Percentiles rank a stretch among this genome's conserved stretches.
Conservation (phyloP, 208 protist species). For the Ichthyophonus hoferi region DNA sequence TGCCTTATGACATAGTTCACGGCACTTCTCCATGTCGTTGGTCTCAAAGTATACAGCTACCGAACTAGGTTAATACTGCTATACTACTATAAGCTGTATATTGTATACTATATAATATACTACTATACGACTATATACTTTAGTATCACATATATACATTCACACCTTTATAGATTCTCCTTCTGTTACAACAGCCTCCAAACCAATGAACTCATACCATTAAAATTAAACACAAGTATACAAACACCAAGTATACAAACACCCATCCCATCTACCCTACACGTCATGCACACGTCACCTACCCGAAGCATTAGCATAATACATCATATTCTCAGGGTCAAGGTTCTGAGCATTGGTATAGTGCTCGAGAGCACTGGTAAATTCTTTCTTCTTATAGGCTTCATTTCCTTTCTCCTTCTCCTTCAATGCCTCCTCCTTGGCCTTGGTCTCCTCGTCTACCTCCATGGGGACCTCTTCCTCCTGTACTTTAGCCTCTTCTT, state of each 20-base stretch:
- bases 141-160: too few relatives aligned
- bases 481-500: not conserved
- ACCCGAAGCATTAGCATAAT: constrained; percentile 53
- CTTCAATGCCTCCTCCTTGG: constrained; percentile 1
- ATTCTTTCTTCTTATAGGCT: constrained; percentile 84
- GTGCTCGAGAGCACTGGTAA: constrained; percentile 70
- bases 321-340: constrained; percentile 51
- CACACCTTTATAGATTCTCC: too few relatives aligned
- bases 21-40: constrained; percentile 80
- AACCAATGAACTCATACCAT: not conserved
- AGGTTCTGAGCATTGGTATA: constrained; percentile 57
- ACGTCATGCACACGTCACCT: too few relatives aligned
- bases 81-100: too few relatives aligned
- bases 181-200: too few relatives aligned
- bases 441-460: not conserved
- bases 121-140: not conserved
- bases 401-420: constrained; percentile 72
- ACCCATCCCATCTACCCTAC: not conserved
- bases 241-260: constrained; percentile 23
- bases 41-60: constrained; percentile 85
- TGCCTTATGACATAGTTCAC: constrained; percentile 76
- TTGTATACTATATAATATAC: not conserved
- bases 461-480: constrained; percentile 7
- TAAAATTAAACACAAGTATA: constrained; percentile 3
- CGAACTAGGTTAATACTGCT: too few relatives aligned